A percentile compares a stretch with the other conserved stretches of the same genome.
Evolutionary conservation across 306 rosid genomes (phyloP).

Genomic region (Prunus mume): DNA sequence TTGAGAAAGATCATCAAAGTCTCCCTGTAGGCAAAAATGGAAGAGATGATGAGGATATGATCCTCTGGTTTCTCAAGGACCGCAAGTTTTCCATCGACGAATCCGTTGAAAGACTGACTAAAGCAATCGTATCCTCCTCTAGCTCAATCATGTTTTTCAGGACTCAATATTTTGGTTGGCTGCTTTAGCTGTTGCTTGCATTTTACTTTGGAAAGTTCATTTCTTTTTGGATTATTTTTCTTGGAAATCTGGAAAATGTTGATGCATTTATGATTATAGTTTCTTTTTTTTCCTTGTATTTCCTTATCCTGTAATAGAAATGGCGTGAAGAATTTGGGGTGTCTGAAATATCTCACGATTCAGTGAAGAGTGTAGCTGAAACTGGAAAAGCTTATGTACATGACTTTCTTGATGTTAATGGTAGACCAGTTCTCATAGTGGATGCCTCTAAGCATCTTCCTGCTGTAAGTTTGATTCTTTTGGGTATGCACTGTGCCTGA

Average conservation of each 20-base stretch:
- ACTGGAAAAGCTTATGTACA: conserved; percentile 84
- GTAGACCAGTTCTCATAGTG: conserved; percentile 79
- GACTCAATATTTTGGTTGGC: neutral
- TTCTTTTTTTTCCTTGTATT: conserved; percentile 15
- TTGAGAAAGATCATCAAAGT: conserved; percentile 47
- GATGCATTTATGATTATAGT: neutral
- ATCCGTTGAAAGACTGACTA: conserved; percentile 61
- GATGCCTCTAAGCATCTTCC: conserved; percentile 78
- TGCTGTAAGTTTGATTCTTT: conserved; percentile 45
- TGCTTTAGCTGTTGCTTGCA: neutral
- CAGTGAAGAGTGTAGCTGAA: conserved; percentile 55
- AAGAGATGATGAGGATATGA: conserved; percentile 97
- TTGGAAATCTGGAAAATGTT: neutral
- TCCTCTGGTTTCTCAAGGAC: conserved; percentile 90
- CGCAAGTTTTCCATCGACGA: conserved; percentile 68
- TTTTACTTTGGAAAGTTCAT: conserved; percentile 5
- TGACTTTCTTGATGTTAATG: conserved; percentile 65
- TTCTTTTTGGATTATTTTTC: neutral
- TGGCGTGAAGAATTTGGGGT: conserved; percentile 93
- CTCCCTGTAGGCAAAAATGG: conserved; percentile 89
- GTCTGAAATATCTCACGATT: conserved; percentile 64
- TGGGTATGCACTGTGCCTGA: neutral
- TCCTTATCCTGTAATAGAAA: conserved; percentile 56
- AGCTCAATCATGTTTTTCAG: neutral
- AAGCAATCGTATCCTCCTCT: conserved; percentile 78